Base-by-base conservation (phyloP, 495 filamentous ascomycete genomes). In the Glutinoglossum americanum region DNA sequence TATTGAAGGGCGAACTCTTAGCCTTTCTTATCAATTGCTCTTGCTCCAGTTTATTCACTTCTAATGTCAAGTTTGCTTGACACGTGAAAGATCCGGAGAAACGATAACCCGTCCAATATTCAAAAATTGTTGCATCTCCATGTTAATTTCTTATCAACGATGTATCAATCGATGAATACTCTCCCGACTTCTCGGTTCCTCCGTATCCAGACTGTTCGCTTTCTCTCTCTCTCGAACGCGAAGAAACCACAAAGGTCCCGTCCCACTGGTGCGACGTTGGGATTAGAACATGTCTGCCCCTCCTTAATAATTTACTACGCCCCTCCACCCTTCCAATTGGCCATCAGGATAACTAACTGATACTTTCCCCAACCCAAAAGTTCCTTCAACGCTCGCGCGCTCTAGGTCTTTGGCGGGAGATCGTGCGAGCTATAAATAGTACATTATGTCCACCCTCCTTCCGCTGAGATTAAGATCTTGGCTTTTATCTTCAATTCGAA, bases 361-460 rank as follows among this genome's bases (percentile, higher is more conserved):
- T 11, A n/a, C n/a, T n/a, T n/a, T n/a, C n/a, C n/a, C n/a, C n/a
- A n/a, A n/a, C 53, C 28, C 19, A 19, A 44, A 58, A 84, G 80
- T 84, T 84, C 60, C 68, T 84, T 41, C 77, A 81, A 62, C 65
- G 80, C 30, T 64, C 70, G 25, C 71, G 74, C 48, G 76, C 70
- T 4, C 63, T 84, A 3, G 70, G 73, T 1, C 63, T 84, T 28
- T 84, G 80, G 68, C 74, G 78, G 10, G 68, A 68, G n/a, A 75
- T 83, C 33, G 57, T 81, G 21, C 71, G 80, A 21, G 71, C 62
- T 27, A 64, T 64, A 19, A 63, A 64, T 17, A 55, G 67, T 68
- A 57, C 33, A 19, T 39, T 6, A 17, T 55, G 11, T 21, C 8
- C 53, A 0, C n/a, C 32, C 8, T 7, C 53, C 8, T 28, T 8